These are phyloP conservation scores for Arthromyces matolae DNA, from an alignment of 768 basidiomycete genomes.

Conservation along the genomic window DNA sequence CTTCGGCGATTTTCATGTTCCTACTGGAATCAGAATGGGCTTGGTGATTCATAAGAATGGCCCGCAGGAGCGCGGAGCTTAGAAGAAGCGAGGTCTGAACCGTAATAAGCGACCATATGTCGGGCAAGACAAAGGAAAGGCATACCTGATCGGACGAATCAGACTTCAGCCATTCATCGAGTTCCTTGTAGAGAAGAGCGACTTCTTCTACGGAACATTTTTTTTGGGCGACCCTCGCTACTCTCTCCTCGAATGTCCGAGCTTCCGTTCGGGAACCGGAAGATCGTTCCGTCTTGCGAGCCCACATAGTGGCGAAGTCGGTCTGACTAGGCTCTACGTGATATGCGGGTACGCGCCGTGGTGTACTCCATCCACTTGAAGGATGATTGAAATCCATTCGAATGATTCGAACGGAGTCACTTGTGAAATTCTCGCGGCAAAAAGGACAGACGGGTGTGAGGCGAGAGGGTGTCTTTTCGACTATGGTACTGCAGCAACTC, in stretches of 20 bases:
- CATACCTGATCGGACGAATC: slow-evolving; percentile 65
- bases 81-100: slow-evolving; percentile 55
- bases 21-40: slow-evolving; percentile 78
- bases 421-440: slow-evolving; percentile 73
- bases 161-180: slow-evolving; percentile 69
- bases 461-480: slow-evolving; percentile 74
- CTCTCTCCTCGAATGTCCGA: slow-evolving; percentile 71
- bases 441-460: slow-evolving; percentile 78
- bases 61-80: slow-evolving; percentile 74
- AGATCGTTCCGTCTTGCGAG: slow-evolving; percentile 43
- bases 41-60: slow-evolving; percentile 78
- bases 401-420: slow-evolving; percentile 67
- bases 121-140: slow-evolving; percentile 17
- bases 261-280: slow-evolving; percentile 50
- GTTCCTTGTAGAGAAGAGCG: slow-evolving; percentile 69
- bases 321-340: slow-evolving; percentile 45
- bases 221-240: slow-evolving; percentile 74
- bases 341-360: slow-evolving; percentile 45
- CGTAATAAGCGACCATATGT: slow-evolving; percentile 4
- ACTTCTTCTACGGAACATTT: slow-evolving; percentile 89
- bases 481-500: slow-evolving; percentile 72
- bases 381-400: slow-evolving; percentile 71
- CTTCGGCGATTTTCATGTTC: slow-evolving; percentile 59
- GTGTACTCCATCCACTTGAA: slow-evolving; percentile 64
- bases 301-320: slow-evolving; percentile 36